phyloP scores from a whole-genome alignment of 306 rosid species.

The Quercus suber region DNA sequence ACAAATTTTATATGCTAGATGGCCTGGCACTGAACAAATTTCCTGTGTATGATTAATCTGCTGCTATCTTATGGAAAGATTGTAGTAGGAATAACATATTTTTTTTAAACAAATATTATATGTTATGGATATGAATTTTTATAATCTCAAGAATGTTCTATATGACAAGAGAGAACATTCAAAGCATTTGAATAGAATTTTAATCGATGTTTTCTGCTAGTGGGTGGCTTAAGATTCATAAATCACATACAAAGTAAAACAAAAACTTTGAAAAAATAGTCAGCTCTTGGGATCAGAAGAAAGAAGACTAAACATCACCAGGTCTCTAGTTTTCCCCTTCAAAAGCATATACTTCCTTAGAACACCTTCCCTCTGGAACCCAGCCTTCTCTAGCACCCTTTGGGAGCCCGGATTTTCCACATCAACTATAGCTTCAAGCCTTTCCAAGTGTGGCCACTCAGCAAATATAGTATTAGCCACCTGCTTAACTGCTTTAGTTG shows the following conservation, averaged over 20 bases:
- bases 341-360: constrained; percentile 41
- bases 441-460: constrained; percentile 53
- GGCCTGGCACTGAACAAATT: too few species aligned
- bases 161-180: neutral
- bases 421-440: constrained; percentile 76
- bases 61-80: too few species aligned
- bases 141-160: too few species aligned
- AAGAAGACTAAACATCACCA: constrained; percentile 47
- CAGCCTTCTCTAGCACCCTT: constrained; percentile 65
- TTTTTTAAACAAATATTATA: too few species aligned
- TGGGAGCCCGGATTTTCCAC: constrained; percentile 60
- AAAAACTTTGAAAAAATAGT: neutral
- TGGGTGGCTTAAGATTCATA: neutral
- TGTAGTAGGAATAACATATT: too few species aligned
- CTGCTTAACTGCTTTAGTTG: constrained; percentile 50
- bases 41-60: too few species aligned
- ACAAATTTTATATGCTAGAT: too few species aligned
- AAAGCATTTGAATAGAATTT: neutral
- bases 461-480: constrained; percentile 37
- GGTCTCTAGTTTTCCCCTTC: constrained; percentile 47
- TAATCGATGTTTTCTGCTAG: neutral
- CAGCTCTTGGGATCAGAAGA: constrained; percentile 20
- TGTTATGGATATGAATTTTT: too few species aligned
- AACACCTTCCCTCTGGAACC: constrained; percentile 67
- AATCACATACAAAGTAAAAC: neutral